Evolutionary conservation across 108 stramenopile species (phyloP), one percentile per base, ranked within the genome.

Genomic region (Epipyxis sp.): DNA sequence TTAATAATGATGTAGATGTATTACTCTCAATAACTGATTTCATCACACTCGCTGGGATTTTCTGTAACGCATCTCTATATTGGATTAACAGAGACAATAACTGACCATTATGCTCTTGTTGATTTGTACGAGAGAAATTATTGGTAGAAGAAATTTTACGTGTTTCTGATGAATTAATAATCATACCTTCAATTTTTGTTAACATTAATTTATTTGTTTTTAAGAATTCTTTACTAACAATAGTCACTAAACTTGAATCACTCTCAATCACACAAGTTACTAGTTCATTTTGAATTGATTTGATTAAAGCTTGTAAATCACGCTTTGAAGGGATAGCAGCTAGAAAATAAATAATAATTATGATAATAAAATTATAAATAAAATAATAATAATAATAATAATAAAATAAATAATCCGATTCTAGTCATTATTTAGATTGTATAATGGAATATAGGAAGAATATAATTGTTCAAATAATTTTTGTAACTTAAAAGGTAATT

Each of bases 321-420:
- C 71, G 6, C 6, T 39, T 6, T 42, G 71, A 74, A 27, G 71
- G 71, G 44, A 74, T 57, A 10, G 71, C 71, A 35, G 71, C 71
- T n/a, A n/a, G n/a, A n/a, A n/a, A n/a, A n/a, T n/a, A n/a, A n/a
- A n/a, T n/a, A n/a, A n/a, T n/a, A n/a, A n/a, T n/a, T n/a, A n/a
- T n/a, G n/a, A n/a, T n/a, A n/a, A n/a, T n/a, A n/a, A n/a, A n/a
- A n/a, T n/a, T n/a, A n/a, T n/a, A n/a, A n/a, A n/a, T n/a, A n/a
- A n/a, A n/a, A n/a, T n/a, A n/a, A n/a, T n/a, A n/a, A n/a, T n/a
- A n/a, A n/a, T n/a, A n/a, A n/a, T n/a, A n/a, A n/a, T n/a, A n/a
- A n/a, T n/a, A n/a, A n/a, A n/a, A n/a, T n/a, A n/a, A n/a, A n/a
- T n/a, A n/a, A n/a, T n/a, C n/a, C n/a, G n/a, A n/a, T n/a, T n/a